A percentile compares a stretch with the other conserved stretches of the same genome.
These are phyloP conservation scores for Phoma sp. DNA, from an alignment of 2,329 filamentous ascomycete genomes.

Conservation along the genomic window DNA sequence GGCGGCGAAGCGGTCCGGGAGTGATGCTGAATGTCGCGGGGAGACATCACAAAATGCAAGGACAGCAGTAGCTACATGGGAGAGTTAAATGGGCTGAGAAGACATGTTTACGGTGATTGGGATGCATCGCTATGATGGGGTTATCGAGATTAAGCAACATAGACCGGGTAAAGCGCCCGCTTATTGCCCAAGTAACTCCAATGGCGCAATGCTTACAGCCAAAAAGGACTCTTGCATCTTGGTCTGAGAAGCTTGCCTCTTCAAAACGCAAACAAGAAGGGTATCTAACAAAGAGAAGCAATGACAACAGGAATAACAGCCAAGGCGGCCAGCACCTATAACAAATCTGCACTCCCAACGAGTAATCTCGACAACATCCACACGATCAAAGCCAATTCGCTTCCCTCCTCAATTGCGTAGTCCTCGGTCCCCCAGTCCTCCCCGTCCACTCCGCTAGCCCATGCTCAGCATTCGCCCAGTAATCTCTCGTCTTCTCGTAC, in stretches of 20 bases:
- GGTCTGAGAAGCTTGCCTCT: neutral
- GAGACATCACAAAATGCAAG: neutral
- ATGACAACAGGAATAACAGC: neutral
- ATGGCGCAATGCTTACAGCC: neutral
- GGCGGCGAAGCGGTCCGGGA: slow-evolving; percentile 45
- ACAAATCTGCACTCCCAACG: neutral
- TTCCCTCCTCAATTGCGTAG: slow-evolving; percentile 4
- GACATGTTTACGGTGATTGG: neutral
- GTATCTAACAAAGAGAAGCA: slow-evolving; percentile 1
- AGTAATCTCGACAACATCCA: neutral
- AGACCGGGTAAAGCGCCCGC: slow-evolving; percentile 13
- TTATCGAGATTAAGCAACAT: slow-evolving; percentile 16
- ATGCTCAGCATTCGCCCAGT: slow-evolving; percentile 46
- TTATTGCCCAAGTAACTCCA: slow-evolving; percentile 4
- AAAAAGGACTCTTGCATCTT: neutral
- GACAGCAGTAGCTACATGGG: neutral
- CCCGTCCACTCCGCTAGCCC: slow-evolving; percentile 40
- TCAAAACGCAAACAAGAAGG: neutral
- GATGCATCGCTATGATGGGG: neutral
- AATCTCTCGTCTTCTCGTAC: slow-evolving; percentile 43
- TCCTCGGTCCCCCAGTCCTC: slow-evolving; percentile 15
- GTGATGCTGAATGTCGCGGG: neutral
- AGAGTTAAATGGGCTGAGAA: neutral
- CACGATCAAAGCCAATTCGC: neutral
- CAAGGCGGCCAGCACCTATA: neutral